Evolutionary conservation across 2,329 filamentous ascomycete genomes (phyloP), one percentile per base, ranked within the genome.

Genomic region (Emydomyces testavorans): DNA sequence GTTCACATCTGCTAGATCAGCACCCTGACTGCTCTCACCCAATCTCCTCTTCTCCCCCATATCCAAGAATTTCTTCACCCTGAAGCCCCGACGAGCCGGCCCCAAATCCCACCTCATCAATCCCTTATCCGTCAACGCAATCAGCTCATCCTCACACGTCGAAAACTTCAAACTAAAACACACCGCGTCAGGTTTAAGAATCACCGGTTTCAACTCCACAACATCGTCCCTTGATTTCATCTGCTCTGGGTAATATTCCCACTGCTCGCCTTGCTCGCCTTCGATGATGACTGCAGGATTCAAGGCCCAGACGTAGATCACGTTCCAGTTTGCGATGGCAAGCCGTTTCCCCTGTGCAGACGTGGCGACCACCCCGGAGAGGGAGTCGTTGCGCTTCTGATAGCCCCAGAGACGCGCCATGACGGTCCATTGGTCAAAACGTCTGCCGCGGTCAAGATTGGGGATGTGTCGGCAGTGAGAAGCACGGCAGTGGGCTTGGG

Each of bases 251-350:
- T 69, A 69, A 35, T 62, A 64, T 16, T n/a, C 20, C 45, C 26
- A 47, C 6, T 39, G 18, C 5, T 53, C 53, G 24, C 54, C 54
- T 3, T 38, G 28, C 38, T 62, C 57, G 29, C 57, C 56, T n/a
- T 62, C 57, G 18, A 67, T 59, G 11, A 71, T 48, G 32, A 56
- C 61, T n/a, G 50, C 32, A 1, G 68, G 67, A 18, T 66, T 56
- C 41, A 71, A 28, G 2, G 63, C 56, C 64, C 68, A 71, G 21
- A 71, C 49, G 13, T 65, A 64, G 16, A 71, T 48, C 1, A 58
- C 58, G 42, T 69, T 65, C 67, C 67, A 71, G 36, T 64, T 65
- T 4, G 63, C 63, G 26, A 69, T 58, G 3, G 67, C 68, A 40
- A 71, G 56, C 3, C 68, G 61, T 28, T 64, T 67, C 7, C 65